Percentiles rank a stretch among this genome's conserved stretches.
These are phyloP conservation scores for Candida andamanensis DNA, from an alignment of 805 yeast species.

Conservation along the genomic window DNA sequence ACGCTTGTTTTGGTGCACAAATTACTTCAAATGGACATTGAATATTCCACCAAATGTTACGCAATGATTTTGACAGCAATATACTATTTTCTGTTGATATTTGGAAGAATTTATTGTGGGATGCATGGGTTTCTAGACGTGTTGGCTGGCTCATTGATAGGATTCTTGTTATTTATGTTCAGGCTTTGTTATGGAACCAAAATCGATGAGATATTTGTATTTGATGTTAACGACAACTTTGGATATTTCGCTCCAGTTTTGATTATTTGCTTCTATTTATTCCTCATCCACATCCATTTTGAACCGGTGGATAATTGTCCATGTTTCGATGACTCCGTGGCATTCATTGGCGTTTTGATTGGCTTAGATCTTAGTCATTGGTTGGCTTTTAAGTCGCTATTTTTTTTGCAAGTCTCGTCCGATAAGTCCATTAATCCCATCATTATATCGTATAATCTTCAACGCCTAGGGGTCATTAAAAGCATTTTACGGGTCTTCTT, in stretches of 20 bases:
- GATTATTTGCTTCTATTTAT: conserved; percentile 38
- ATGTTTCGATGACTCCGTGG: conserved; percentile 91
- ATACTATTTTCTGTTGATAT: conserved; percentile 60
- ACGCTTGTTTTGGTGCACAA: conserved; percentile 40
- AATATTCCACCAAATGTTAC: conserved; percentile 7
- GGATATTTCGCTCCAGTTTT: conserved; percentile 29
- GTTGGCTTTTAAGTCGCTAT: conserved; percentile 32
- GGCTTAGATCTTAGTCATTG: conserved; percentile 70
- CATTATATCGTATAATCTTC: conserved; percentile 38
- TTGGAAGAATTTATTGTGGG: conserved; percentile 90
- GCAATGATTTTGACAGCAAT: conserved; percentile 19
- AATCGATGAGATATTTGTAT: conserved; percentile 45
- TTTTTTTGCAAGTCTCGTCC: conserved; percentile 16
- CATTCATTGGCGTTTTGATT: conserved; percentile 80
- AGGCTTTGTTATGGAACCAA: conserved; percentile 36
- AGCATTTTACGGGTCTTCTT: conserved; percentile 46
- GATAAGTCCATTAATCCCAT: conserved; percentile 20
- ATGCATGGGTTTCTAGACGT: conserved; percentile 94
- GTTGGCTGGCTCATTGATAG: conserved; percentile 58
- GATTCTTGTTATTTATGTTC: conserved; percentile 46
- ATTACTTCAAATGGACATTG: conserved; percentile 4
- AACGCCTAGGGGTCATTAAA: conserved; percentile 38
- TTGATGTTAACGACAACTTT: conserved; percentile 14
- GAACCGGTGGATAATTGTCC: conserved; percentile 92
- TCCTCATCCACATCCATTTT: conserved; percentile 63